A percentile compares a stretch with the other conserved stretches of the same genome.
These are phyloP conservation scores for Cladorrhinum sp. DNA, from an alignment of 2,329 filamentous ascomycete species.

Conservation along the genomic window DNA sequence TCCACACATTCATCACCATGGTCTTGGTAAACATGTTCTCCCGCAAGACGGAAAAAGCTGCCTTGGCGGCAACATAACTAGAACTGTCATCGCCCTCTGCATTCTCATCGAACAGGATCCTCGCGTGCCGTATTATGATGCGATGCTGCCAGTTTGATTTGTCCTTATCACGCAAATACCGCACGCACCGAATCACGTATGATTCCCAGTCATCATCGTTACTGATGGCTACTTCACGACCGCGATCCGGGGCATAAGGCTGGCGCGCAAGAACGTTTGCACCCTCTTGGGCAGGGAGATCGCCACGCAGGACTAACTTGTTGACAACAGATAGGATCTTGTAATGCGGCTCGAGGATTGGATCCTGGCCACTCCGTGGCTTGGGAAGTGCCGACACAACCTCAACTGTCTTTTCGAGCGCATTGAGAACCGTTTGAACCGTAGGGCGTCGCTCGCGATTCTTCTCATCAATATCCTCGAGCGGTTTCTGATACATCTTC, in stretches of 20 bases:
- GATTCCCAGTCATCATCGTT: slow-evolving; percentile 61
- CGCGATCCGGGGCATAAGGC: slow-evolving; percentile 51
- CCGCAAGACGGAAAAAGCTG: slow-evolving; percentile 73
- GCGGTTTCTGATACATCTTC: slow-evolving; percentile 58
- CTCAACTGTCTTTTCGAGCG: slow-evolving; percentile 50
- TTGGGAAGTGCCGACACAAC: slow-evolving; percentile 52
- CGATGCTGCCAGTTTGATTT: slow-evolving; percentile 96
- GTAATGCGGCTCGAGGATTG: slow-evolving; percentile 87
- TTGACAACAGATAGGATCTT: slow-evolving; percentile 80
- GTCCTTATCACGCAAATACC: slow-evolving; percentile 64
- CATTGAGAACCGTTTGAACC: slow-evolving; percentile 43
- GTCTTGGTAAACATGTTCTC: slow-evolving; percentile 83
- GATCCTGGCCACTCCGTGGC: slow-evolving; percentile 61
- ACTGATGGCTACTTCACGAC: slow-evolving; percentile 49
- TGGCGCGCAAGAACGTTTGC: slow-evolving; percentile 55
- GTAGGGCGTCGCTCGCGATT: slow-evolving; percentile 40
- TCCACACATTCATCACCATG: slow-evolving; percentile 93
- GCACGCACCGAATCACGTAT: slow-evolving; percentile 51
- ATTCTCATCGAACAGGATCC: slow-evolving; percentile 49
- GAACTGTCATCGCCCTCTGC: slow-evolving; percentile 44
- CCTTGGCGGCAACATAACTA: slow-evolving; percentile 66
- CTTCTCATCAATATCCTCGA: slow-evolving; percentile 42
- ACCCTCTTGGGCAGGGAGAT: slow-evolving; percentile 47
- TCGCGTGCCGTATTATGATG: slow-evolving; percentile 72
- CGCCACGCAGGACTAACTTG: slow-evolving; percentile 66